Conservation (phyloP, 495 filamentous ascomycete species). For the Evansstolkia leycettana region DNA sequence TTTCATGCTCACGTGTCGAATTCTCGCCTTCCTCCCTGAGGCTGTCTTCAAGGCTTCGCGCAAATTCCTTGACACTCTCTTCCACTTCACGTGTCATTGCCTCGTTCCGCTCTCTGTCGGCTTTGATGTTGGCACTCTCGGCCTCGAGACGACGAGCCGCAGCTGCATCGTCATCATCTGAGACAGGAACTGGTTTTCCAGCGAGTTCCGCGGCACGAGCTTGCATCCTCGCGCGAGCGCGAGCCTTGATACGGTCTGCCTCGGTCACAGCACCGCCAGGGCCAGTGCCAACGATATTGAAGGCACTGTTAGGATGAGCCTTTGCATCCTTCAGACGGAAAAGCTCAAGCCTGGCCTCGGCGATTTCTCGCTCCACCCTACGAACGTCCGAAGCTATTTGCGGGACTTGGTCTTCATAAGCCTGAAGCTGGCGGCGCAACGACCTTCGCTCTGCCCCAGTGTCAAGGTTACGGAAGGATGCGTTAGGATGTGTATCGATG, state of each 20-base stretch:
- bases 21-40: slow-evolving; percentile 71
- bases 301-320: slow-evolving; percentile 69
- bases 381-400: slow-evolving; percentile 86
- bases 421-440: slow-evolving; percentile 79
- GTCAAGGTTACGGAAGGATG: slow-evolving; percentile 58
- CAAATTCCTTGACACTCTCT: slow-evolving; percentile 87
- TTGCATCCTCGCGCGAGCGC: slow-evolving; percentile 97
- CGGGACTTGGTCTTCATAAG: slow-evolving; percentile 77
- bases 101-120: slow-evolving; percentile 87
- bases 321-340: slow-evolving; percentile 93
- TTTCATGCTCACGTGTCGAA: slow-evolving; percentile 71
- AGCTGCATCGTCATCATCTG: slow-evolving; percentile 58
- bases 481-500: slow-evolving; percentile 83
- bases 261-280: slow-evolving; percentile 88
- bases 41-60: slow-evolving; percentile 68
- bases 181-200: slow-evolving; percentile 55
- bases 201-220: slow-evolving; percentile 86
- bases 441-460: slow-evolving; percentile 76
- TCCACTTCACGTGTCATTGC: slow-evolving; percentile 94
- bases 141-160: slow-evolving; percentile 74
- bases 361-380: slow-evolving; percentile 81
- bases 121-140: slow-evolving; percentile 66
- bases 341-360: slow-evolving; percentile 83
- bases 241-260: slow-evolving; percentile 84
- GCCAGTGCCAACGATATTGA: slow-evolving; percentile 84